phyloP scores from a whole-genome alignment of 2,329 filamentous ascomycete species.

The Fusarium humuli region DNA sequence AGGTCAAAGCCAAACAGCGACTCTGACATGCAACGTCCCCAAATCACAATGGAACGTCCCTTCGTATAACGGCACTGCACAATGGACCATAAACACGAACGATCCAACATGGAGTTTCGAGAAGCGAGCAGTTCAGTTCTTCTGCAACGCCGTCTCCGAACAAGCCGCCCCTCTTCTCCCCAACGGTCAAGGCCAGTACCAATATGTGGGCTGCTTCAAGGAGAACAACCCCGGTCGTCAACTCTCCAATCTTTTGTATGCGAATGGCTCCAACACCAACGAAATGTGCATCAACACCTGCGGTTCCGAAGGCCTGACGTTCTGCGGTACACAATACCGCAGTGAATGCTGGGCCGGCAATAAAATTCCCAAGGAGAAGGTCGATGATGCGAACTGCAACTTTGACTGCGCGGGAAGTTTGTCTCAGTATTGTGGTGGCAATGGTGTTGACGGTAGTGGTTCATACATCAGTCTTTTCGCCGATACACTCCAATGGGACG shows the following conservation, averaged over 20 bases:
- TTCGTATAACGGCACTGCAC: constrained; percentile 59
- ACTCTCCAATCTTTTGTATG: constrained; percentile 57
- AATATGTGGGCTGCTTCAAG: constrained; percentile 66
- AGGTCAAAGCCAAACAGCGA: constrained; percentile 63
- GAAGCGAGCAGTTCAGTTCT: constrained; percentile 65
- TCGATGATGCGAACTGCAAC: constrained; percentile 62
- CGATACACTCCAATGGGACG: constrained; percentile 47
- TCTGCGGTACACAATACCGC: constrained; percentile 63
- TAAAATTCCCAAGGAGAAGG: constrained; percentile 57
- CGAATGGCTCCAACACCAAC: constrained; percentile 56
- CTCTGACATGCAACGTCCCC: constrained; percentile 65
- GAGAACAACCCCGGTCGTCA: constrained; percentile 68
- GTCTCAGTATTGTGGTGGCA: constrained; percentile 65
- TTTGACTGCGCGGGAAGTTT: constrained; percentile 62
- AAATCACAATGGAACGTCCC: constrained; percentile 68
- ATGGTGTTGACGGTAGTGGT: constrained; percentile 53
- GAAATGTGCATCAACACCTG: constrained; percentile 60
- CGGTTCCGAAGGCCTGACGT: constrained; percentile 50
- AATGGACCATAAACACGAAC: constrained; percentile 69
- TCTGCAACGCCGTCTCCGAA: constrained; percentile 63
- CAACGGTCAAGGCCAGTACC: constrained; percentile 60
- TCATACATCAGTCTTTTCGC: constrained; percentile 63
- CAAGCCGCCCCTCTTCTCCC: constrained; percentile 62
- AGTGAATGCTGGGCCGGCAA: constrained; percentile 67
- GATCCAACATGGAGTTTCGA: constrained; percentile 58